These are phyloP conservation scores for sorghum (Sorghum bicolor) DNA, from an alignment of 176 grass and related monocot species.

Conservation along the genomic window Sorghum_bicolor_NCBIv3 NC_012875.2:57139001-57139500, in stretches of 20 bases:
- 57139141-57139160: not conserved
- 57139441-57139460: constrained; percentile 92
- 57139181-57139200: not conserved
- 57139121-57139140: not conserved
- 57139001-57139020: constrained; percentile 81
- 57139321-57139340: not conserved
- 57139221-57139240: not conserved
- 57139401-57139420: constrained; percentile 64
- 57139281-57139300: not conserved
- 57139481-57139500: constrained; percentile 81
- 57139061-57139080: not conserved
- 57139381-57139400: constrained; percentile 91
- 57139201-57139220: not conserved
- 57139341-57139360: not conserved
- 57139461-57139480: constrained; percentile 92
- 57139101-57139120: not conserved
- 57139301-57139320: not conserved
- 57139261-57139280: not conserved
- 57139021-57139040: constrained; percentile 56
- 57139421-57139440: constrained; percentile 83
- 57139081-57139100: not conserved
- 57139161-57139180: not conserved
- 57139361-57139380: constrained; percentile 47
- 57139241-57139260: not conserved
- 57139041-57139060: not conserved